A percentile compares a stretch with the other conserved stretches of the same genome.
These are phyloP conservation scores for Phytomonas serpens DNA, from an alignment of 208 protist genomes.

Conservation along the genomic window DNA sequence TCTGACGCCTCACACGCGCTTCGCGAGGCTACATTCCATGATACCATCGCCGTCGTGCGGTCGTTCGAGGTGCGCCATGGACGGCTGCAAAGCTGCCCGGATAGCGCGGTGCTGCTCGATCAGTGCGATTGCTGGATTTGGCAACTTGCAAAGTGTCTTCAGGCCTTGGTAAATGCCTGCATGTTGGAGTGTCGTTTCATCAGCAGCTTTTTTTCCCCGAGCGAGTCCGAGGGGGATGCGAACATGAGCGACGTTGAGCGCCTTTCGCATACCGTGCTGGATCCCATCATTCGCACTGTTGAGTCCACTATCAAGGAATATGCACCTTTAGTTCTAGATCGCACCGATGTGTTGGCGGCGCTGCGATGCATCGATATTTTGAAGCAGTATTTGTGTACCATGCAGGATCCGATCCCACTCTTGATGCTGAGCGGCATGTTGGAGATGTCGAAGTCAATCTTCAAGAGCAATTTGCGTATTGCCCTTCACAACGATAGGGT, in stretches of 20 bases:
- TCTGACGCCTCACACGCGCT: conserved; percentile 16
- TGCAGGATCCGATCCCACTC: conserved; percentile 69
- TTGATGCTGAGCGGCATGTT: conserved; percentile 70
- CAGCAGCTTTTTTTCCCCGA: conserved; percentile 66
- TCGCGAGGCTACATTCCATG: conserved; percentile 43
- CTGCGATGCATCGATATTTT: conserved; percentile 60
- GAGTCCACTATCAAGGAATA: conserved; percentile 32
- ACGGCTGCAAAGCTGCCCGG: conserved; percentile 31
- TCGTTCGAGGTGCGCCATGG: conserved; percentile 36
- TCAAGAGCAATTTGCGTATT: conserved; percentile 39
- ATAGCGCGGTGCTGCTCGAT: conserved; percentile 25
- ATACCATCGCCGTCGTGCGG: conserved; percentile 40
- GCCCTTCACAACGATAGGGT: conserved; percentile 51
- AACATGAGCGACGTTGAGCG: conserved; percentile 46
- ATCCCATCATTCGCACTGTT: conserved; percentile 24
- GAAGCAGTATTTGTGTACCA: conserved; percentile 73
- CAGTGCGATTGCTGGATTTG: conserved; percentile 55
- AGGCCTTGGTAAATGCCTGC: conserved; percentile 44
- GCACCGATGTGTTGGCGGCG: conserved; percentile 44
- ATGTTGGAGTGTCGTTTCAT: conserved; percentile 72
- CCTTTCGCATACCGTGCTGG: conserved; percentile 50
- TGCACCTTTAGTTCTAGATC: conserved; percentile 40
- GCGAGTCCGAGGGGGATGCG: conserved; percentile 30
- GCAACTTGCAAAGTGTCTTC: conserved; percentile 45
- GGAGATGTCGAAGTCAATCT: conserved; percentile 56